Base-by-base conservation (phyloP, 306 rosid genomes). In the Hippophae gyantsensis region DNA sequence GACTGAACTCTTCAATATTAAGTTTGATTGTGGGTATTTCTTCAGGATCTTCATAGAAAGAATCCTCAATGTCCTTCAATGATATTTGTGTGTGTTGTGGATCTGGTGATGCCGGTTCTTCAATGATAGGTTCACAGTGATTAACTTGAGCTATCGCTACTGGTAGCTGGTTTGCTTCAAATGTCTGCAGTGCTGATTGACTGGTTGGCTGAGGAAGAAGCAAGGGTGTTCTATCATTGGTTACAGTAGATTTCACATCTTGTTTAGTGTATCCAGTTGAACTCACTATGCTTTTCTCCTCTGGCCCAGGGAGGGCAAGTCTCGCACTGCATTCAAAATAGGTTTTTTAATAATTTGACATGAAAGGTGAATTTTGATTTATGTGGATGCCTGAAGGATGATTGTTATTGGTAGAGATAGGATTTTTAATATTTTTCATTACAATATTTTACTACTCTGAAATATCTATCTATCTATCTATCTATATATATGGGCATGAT, bases 51-150 rank as follows among this genome's bases (percentile, higher is more conserved):
- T 82, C 94, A 13, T 40, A 63, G 74, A 74, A 79, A 67, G 76
- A 66, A 69, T 88, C 95, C 81, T 93, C 99, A 7, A 89, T 86
- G 72, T 86, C 97, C 63, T 46, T 72, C 61, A 64, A 48, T 58
- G 63, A 42, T 62, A 67, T 60, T 69, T 81, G 77, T 27, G 72
- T 43, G 76, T 73, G 68, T 72, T 86, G 90, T 74, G 87, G 86
- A 78, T 93, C 99, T 40, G 99, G 99, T 41, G 89, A 65, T 72
- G 86, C 74, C 5, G 99, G 99, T 77, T 89, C 99, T 86, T 93
- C 99, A 73, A 93, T 79, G 60, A 93, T 89, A 60, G 99, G 99
- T 51, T 84, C 86, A 54, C 90, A 89, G 26, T 32, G 56, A 67
- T 65, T 66, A 25, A 45, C 43, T 63, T 71, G 73, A 73, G 69